Conservation (phyloP, 495 filamentous ascomycete species). For the Penicillium egyptiacum region DNA sequence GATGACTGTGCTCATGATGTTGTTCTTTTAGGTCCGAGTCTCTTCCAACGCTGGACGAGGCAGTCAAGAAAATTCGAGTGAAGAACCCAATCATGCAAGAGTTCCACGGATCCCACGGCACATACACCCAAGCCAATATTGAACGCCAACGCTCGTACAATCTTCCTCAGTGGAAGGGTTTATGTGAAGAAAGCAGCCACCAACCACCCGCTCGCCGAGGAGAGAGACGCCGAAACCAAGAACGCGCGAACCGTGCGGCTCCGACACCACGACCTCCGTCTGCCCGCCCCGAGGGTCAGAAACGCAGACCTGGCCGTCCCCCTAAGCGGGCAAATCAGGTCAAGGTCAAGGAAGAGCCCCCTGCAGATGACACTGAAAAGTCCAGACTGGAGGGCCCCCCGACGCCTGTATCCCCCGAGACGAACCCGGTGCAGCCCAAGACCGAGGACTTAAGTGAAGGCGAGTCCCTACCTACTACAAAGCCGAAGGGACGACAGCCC, state of each 20-base stretch:
- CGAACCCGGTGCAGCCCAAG: slow-evolving; percentile 49
- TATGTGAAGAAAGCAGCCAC: slow-evolving; percentile 90
- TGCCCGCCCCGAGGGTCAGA: slow-evolving; percentile 39
- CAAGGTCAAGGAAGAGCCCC: slow-evolving; percentile 49
- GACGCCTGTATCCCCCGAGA: slow-evolving; percentile 54
- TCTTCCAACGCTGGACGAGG: slow-evolving; percentile 74
- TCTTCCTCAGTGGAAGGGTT: slow-evolving; percentile 87
- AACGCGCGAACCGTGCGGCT: slow-evolving; percentile 51
- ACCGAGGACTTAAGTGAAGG: slow-evolving; percentile 52
- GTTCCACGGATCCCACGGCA: slow-evolving; percentile 90
- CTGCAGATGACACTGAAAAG: slow-evolving; percentile 42
- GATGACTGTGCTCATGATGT: slow-evolving; percentile 16
- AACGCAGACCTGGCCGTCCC: slow-evolving; percentile 49
- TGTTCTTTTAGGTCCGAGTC: slow-evolving; percentile 57
- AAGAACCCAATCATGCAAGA: slow-evolving; percentile 98
- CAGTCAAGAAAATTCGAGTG: slow-evolving; percentile 86
- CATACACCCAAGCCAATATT: slow-evolving; percentile 93
- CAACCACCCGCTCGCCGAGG: slow-evolving; percentile 94
- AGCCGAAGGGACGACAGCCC: slow-evolving; percentile 55
- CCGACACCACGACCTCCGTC: slow-evolving; percentile 37
- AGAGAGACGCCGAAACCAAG: slow-evolving; percentile 76
- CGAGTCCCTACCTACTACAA: slow-evolving; percentile 46
- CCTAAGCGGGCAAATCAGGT: slow-evolving; percentile 43
- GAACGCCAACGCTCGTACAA: slow-evolving; percentile 95
- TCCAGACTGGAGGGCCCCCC: slow-evolving; percentile 48